Conservation (phyloP, 345 rosid genomes). For the Firmiana major region DNA sequence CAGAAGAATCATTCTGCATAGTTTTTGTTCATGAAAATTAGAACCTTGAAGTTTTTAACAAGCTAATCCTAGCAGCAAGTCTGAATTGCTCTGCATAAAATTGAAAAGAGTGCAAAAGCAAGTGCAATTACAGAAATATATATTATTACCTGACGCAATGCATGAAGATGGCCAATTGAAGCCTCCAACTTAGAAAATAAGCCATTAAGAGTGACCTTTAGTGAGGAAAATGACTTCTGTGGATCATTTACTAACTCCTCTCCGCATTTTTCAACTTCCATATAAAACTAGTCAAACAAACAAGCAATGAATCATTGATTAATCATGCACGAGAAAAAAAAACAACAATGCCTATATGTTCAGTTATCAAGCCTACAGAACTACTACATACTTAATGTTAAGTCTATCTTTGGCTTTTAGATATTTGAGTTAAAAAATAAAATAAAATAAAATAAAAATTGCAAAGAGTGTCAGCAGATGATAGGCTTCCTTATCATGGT, state of each 20-base stretch:
- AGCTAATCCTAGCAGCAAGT: slow-evolving; percentile 5
- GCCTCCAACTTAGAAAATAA: slow-evolving; percentile 65
- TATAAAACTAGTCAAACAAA: slow-evolving; percentile 51
- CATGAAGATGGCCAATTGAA: slow-evolving; percentile 61
- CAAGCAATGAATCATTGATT: neutral
- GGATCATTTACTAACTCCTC: slow-evolving; percentile 68
- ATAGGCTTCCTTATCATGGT: neutral
- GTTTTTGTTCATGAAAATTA: neutral
- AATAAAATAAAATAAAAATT: neutral
- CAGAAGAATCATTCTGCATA: slow-evolving; percentile 61
- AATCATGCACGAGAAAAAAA: neutral
- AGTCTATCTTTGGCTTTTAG: neutral
- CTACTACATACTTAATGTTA: neutral
- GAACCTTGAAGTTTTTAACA: neutral
- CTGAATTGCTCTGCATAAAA: neutral
- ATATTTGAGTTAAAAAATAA: neutral
- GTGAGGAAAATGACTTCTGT: slow-evolving; percentile 48
- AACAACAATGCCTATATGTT: neutral
- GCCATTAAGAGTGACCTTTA: slow-evolving; percentile 43
- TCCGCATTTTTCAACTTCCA: slow-evolving; percentile 68
- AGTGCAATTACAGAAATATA: slow-evolving; percentile 5
- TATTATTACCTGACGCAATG: slow-evolving; percentile 47
- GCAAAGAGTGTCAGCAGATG: neutral
- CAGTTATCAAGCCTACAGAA: neutral
- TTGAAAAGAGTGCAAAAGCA: slow-evolving; percentile 4